Evolutionary conservation across 2,329 filamentous ascomycete species (phyloP).

Genomic region (Ceratocystis variospora): DNA sequence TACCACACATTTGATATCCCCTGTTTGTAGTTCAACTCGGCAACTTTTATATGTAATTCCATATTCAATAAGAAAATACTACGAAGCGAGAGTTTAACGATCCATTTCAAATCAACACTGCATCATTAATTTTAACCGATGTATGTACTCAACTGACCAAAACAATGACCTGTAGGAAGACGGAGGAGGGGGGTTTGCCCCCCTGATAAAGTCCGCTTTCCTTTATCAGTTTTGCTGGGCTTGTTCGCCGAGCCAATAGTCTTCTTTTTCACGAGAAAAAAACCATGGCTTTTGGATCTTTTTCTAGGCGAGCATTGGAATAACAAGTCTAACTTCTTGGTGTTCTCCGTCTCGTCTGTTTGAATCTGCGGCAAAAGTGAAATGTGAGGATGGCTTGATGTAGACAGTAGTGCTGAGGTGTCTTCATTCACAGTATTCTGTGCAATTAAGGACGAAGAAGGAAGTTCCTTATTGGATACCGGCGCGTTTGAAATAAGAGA

Average conservation of each 20-base stretch:
- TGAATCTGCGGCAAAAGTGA: background rate
- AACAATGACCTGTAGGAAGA: background rate
- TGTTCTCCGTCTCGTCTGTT: background rate
- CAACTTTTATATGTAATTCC: too few species aligned
- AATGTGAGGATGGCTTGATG: background rate
- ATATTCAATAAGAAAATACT: too few species aligned
- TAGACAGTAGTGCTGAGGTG: background rate
- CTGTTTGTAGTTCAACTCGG: too few species aligned
- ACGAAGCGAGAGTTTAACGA: background rate
- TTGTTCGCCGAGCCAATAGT: background rate
- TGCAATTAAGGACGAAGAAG: background rate
- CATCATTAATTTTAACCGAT: background rate
- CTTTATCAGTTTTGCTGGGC: background rate
- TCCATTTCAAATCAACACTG: background rate
- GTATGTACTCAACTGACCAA: background rate
- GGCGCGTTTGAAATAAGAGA: background rate
- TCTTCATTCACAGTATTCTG: background rate
- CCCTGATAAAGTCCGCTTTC: background rate
- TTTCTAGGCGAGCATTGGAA: background rate
- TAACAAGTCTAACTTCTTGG: background rate
- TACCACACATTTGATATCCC: too few species aligned
- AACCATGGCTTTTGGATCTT: background rate
- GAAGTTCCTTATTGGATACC: background rate
- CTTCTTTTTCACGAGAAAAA: background rate
- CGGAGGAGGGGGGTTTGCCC: background rate